Percentiles rank a stretch among this genome's conserved stretches.
Evolutionary conservation across 73 alveolate genomes (phyloP).

Genomic region (Urostyla sp.): DNA sequence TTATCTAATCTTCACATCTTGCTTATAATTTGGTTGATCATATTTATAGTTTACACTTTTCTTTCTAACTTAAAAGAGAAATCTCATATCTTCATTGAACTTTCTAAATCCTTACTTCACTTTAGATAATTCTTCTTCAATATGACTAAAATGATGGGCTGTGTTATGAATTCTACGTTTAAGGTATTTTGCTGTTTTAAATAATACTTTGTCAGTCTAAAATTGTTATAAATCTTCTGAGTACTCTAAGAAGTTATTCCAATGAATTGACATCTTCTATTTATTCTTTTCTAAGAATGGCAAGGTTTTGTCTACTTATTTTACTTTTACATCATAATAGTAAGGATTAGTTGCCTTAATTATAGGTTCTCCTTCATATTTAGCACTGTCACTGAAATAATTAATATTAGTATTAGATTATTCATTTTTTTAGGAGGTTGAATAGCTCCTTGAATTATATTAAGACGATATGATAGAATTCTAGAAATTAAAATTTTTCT

Average conservation of each 20-base stretch:
- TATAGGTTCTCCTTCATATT: too few species aligned
- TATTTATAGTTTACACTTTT: conserved; percentile 29
- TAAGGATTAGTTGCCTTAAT: too few species aligned
- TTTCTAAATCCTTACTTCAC: conserved; percentile 56
- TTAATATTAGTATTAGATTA: too few species aligned
- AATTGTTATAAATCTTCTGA: not conserved
- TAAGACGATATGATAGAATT: too few species aligned
- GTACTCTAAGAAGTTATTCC: not conserved
- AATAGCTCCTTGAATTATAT: too few species aligned
- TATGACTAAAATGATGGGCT: conserved; percentile 21
- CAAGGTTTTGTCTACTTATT: not conserved
- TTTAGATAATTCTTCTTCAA: conserved; percentile 54
- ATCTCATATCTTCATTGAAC: conserved; percentile 62
- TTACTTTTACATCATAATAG: too few species aligned
- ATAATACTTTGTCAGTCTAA: not conserved
- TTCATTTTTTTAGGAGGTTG: too few species aligned
- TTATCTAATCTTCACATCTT: conserved; percentile 26
- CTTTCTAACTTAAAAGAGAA: conserved; percentile 23
- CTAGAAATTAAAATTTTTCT: too few species aligned
- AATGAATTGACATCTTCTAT: not conserved
- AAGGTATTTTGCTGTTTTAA: conserved; percentile 14
- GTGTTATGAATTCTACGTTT: conserved; percentile 15
- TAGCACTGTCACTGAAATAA: too few species aligned
- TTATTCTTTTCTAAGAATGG: not conserved
- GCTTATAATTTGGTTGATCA: conserved; percentile 17